Evolutionary conservation across 306 rosid species (phyloP).

Genomic region (Lathyrus sativus): DNA sequence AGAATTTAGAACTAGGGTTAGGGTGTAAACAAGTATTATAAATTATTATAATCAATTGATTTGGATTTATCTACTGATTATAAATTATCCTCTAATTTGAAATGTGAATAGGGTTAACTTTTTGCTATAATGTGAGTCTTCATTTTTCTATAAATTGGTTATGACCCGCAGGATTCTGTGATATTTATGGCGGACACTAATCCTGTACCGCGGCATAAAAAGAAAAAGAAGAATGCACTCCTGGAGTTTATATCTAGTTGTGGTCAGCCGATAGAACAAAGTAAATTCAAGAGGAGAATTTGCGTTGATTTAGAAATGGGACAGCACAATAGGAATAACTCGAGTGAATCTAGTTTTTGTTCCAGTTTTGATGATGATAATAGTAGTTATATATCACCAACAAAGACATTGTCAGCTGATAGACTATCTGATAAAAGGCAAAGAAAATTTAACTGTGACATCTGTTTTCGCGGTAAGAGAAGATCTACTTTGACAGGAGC

Average conservation of each 20-base stretch:
- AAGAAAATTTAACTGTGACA: conserved; percentile 42
- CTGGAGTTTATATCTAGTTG: neutral
- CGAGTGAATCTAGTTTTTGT: neutral
- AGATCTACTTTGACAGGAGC: neutral
- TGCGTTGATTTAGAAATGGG: conserved; percentile 11
- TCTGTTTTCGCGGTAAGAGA: conserved; percentile 40
- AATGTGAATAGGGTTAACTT: too few species aligned
- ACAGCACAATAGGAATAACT: neutral
- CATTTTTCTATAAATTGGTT: too few species aligned
- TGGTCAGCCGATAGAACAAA: neutral
- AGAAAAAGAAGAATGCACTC: too few species aligned
- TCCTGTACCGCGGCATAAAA: too few species aligned
- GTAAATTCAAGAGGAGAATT: conserved; percentile 17
- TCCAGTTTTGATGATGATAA: conserved; percentile 20
- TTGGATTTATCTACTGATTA: too few species aligned
- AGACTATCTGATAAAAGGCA: neutral
- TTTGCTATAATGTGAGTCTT: too few species aligned
- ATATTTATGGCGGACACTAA: too few species aligned
- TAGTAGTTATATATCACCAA: neutral
- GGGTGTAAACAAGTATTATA: too few species aligned
- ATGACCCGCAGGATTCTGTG: too few species aligned
- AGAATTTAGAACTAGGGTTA: too few species aligned
- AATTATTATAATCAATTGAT: too few species aligned
- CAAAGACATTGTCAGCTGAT: neutral
- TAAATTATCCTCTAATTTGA: too few species aligned